Base-by-base conservation (phyloP, 352 stramenopile species). In the Peronospora farinosa region DNA sequence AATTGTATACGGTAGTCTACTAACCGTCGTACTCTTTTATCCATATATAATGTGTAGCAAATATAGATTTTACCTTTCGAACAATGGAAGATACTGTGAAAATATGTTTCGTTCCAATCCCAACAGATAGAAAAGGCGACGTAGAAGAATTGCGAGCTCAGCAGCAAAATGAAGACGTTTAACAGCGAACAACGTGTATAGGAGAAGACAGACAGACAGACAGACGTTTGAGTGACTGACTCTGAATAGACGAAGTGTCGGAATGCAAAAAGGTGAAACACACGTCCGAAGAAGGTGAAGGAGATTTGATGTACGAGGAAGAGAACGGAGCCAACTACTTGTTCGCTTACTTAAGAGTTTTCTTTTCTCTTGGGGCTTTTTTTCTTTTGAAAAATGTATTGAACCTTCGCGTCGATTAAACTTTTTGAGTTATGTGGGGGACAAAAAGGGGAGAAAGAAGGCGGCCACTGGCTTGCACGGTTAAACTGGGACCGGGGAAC, bases 321-420 rank as follows among this genome's bases (percentile, higher is more conserved):
- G 21, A 40, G 21, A 40, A 38, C 32, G 27, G 19, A 21, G 12
- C 51, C 27, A 44, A 48, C 41, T 36, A 35, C 40, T 58, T 35
- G 28, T 2, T 32, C 7, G 7, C 28, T 4, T 12, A 12, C 10
- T 32, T 32, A 32, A 27, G 2, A 27, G 23, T 5, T 4, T n/a
- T 48, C 50, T 32, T 54, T 66, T 54, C 40, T 50, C 37, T 57
- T 40, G 37, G 13, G 41, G 30, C 33, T 15, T 47, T 17, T 30
- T 53, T 51, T 36, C 51, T 69, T 41, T 65, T 69, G 44, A 43
- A 44, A 40, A 65, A 65, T 57, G 49, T 55, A 49, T 60, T 33
- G 4, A 5, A 31, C 5, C 7, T 7, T 31, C 19, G 19, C 19
- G 19, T 21, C 19, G 19, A 21, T 21, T 21, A 21, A n/a, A n/a